These are phyloP conservation scores for Cladosporium austrohemisphaericum DNA, from an alignment of 2,329 filamentous ascomycete genomes.

Conservation along the genomic window DNA sequence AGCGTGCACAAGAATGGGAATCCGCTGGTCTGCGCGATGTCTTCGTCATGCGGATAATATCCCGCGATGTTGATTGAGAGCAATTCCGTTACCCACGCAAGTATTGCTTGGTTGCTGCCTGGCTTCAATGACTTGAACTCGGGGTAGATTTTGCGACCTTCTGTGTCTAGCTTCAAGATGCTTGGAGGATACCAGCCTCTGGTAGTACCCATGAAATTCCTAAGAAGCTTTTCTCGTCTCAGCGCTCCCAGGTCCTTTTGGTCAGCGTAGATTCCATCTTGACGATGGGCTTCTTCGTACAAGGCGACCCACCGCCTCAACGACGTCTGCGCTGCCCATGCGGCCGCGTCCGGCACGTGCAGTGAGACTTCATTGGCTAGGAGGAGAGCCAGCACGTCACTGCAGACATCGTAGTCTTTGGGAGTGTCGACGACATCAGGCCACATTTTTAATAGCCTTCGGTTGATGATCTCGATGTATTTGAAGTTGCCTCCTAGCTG, in stretches of 20 bases:
- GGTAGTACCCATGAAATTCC: background rate
- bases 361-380: background rate
- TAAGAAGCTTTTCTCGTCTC: background rate
- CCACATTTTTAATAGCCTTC: constrained; percentile 15
- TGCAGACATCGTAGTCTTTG: constrained; percentile 5
- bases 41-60: background rate
- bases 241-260: background rate
- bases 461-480: constrained; percentile 6
- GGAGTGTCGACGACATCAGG: constrained; percentile 14
- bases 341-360: constrained; percentile 17
- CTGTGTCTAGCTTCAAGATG: no score
- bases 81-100: background rate
- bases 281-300: background rate
- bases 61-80: background rate
- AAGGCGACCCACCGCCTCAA: background rate
- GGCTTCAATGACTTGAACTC: background rate
- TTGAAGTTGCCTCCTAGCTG: background rate
- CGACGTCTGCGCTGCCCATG: constrained; percentile 17
- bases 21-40: background rate
- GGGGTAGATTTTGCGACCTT: no score
- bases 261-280: background rate
- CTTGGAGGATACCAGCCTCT: background rate
- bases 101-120: background rate
- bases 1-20: no score
- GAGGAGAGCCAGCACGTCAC: background rate